Evolutionary conservation across 2,329 filamentous ascomycete genomes (phyloP).

Genomic region (Penicillium sp.): DNA sequence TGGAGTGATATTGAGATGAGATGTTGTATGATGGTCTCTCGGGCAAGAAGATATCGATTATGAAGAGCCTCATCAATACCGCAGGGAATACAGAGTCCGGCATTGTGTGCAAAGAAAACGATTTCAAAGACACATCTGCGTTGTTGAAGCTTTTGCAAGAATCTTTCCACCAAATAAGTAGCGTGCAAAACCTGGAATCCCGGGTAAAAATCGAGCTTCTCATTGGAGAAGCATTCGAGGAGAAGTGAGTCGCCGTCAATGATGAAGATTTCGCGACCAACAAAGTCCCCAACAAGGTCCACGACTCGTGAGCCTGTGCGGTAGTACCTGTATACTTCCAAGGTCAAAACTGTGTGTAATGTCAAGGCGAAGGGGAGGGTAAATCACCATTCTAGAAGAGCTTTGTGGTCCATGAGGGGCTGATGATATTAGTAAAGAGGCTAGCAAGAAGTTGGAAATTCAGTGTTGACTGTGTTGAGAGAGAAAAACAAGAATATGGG

Average conservation of each 20-base stretch:
- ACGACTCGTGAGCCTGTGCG: constrained; percentile 46
- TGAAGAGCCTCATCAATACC: constrained; percentile 32
- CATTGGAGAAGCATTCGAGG: constrained; percentile 62
- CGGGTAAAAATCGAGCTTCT: constrained; percentile 61
- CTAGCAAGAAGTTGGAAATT: too few relatives aligned
- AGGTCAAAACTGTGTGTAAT: background rate
- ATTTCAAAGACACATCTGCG: constrained; percentile 72
- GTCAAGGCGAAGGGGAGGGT: background rate
- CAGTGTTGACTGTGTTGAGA: too few relatives aligned
- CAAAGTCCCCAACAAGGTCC: constrained; percentile 74
- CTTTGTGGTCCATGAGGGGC: background rate
- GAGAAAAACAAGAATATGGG: too few relatives aligned
- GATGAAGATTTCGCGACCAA: constrained; percentile 70
- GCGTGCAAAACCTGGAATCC: constrained; percentile 74
- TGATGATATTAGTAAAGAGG: background rate
- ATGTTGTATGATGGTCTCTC: constrained; percentile 66
- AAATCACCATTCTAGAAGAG: background rate
- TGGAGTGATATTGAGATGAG: constrained; percentile 49
- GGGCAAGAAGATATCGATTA: constrained; percentile 62
- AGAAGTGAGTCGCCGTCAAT: constrained; percentile 75
- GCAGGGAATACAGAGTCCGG: constrained; percentile 56
- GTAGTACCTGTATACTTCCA: background rate
- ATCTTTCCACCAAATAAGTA: constrained; percentile 66
- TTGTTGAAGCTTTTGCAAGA: constrained; percentile 60
- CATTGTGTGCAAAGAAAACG: constrained; percentile 63